Conservation (phyloP, 345 rosid genomes). For the Euphorbia peplus region DNA sequence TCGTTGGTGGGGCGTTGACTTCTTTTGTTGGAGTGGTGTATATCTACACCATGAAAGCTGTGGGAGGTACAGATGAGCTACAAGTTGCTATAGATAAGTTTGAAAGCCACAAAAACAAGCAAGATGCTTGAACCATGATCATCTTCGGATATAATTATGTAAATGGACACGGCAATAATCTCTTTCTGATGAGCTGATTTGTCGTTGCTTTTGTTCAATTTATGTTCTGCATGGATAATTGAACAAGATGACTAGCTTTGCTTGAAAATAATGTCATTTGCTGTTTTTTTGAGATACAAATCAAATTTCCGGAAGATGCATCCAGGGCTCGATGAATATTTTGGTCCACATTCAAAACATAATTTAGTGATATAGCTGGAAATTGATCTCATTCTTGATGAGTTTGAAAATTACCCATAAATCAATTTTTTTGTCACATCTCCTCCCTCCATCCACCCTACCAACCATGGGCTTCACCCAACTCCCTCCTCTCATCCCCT, state of each 20-base stretch:
- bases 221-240: background rate
- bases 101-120: background rate
- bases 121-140: background rate
- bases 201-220: background rate
- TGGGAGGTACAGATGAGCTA: background rate
- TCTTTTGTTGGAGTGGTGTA: background rate
- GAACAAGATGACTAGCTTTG: background rate
- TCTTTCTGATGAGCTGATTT: background rate
- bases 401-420: too few species aligned
- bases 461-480: too few species aligned
- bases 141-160: background rate
- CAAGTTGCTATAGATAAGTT: background rate
- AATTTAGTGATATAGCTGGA: too few species aligned
- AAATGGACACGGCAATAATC: background rate
- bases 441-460: too few species aligned
- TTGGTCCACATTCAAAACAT: too few species aligned
- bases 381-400: too few species aligned
- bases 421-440: too few species aligned
- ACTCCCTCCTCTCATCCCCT: too few species aligned
- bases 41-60: background rate
- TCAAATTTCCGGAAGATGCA: too few species aligned
- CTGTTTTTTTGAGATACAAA: too few species aligned
- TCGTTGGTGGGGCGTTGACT: background rate
- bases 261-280: too few species aligned
- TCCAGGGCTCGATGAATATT: too few species aligned